phyloP scores from a whole-genome alignment of 2,329 filamentous ascomycete genomes.

The Trichoderma harzianum region DNA sequence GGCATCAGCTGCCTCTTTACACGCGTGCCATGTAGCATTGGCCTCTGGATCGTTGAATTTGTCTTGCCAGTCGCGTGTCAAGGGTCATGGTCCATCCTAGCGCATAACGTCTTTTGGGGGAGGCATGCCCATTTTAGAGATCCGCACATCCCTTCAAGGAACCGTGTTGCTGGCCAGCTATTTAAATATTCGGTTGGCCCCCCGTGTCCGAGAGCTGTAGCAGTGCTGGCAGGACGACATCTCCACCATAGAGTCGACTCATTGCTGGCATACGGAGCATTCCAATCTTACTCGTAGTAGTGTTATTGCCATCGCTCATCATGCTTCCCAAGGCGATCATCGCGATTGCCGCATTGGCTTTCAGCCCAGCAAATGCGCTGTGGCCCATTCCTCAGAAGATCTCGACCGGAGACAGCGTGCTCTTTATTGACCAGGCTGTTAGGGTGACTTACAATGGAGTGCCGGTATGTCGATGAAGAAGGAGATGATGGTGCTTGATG shows the following conservation, averaged over 20 bases:
- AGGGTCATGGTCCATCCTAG: constrained; percentile 9
- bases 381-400: constrained; percentile 57
- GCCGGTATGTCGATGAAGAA: not conserved
- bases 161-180: not conserved
- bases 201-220: not conserved
- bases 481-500: not conserved
- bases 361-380: constrained; percentile 45
- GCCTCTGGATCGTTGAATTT: constrained; percentile 2
- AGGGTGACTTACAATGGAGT: constrained; percentile 56
- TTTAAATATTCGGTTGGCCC: constrained; percentile 8
- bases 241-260: not conserved
- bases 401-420: constrained; percentile 47
- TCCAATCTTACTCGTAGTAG: not conserved
- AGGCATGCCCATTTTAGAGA: not conserved
- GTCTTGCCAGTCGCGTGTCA: constrained; percentile 4
- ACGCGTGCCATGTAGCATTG: constrained; percentile 5
- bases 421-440: constrained; percentile 53
- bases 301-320: not conserved
- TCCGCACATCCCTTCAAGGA: not conserved
- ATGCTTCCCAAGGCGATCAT: constrained; percentile 24
- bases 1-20: not conserved
- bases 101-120: not conserved
- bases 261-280: not conserved
- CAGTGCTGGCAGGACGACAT: not conserved
- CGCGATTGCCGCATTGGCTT: constrained; percentile 39